Conservation (phyloP, 2,329 filamentous ascomycete species). For the Pseudocercospora musae region DNA sequence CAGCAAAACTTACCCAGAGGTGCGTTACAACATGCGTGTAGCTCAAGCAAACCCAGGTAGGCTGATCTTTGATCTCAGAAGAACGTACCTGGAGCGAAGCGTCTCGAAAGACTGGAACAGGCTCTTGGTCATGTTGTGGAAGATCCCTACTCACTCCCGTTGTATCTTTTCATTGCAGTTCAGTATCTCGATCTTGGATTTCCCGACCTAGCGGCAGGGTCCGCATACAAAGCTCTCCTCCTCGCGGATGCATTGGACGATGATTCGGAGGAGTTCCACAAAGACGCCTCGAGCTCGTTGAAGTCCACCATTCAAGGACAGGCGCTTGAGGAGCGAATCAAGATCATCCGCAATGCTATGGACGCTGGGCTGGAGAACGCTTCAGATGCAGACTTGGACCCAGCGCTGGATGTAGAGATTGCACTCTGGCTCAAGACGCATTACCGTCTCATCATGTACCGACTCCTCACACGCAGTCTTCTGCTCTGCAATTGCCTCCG, state of each 20-base stretch:
- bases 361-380: slow-evolving; percentile 18
- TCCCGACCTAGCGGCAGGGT: slow-evolving; percentile 82
- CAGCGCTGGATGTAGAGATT: slow-evolving; percentile 27
- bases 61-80: slow-evolving; percentile 18
- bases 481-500: slow-evolving; percentile 60
- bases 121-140: slow-evolving; percentile 11
- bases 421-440: slow-evolving; percentile 49
- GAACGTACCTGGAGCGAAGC: slow-evolving; percentile 1
- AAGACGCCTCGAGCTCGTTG: slow-evolving; percentile 56
- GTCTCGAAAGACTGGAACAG: slow-evolving; percentile 15
- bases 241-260: slow-evolving; percentile 77
- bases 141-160: slow-evolving; percentile 23
- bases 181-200: slow-evolving; percentile 74
- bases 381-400: slow-evolving; percentile 19
- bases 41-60: slow-evolving; percentile 8
- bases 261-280: slow-evolving; percentile 79
- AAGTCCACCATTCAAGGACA: slow-evolving; percentile 24
- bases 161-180: slow-evolving; percentile 58
- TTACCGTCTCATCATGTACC: slow-evolving; percentile 28
- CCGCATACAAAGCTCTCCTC: slow-evolving; percentile 87
- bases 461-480: slow-evolving; percentile 49
- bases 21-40: slow-evolving; percentile 13
- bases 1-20: slow-evolving; percentile 20
- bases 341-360: slow-evolving; percentile 28
- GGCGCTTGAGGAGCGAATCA: slow-evolving; percentile 39